Evolutionary conservation across 192 early-diverging fungal species (phyloP).

Genomic region (Coemansia sp.): DNA sequence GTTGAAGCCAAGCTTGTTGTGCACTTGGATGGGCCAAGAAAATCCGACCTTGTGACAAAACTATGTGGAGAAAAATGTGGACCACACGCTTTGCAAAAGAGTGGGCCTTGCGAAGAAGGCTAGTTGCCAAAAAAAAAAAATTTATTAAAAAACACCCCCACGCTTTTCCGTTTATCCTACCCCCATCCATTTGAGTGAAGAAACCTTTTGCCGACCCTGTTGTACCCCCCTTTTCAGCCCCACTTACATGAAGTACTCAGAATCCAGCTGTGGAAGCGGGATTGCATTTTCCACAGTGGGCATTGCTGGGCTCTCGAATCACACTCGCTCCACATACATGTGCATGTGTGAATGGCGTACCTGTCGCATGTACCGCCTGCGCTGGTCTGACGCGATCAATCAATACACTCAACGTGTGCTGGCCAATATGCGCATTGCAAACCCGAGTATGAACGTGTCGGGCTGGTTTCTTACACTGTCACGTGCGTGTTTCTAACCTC

Average conservation of each 20-base stretch:
- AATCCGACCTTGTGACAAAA: constrained; percentile 2
- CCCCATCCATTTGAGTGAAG: not conserved
- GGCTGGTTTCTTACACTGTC: not conserved
- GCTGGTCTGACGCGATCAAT: not conserved
- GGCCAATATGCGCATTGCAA: not conserved
- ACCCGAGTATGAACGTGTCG: not conserved
- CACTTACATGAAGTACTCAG: not conserved
- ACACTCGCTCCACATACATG: not conserved
- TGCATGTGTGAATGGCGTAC: not conserved
- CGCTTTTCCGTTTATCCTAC: constrained; percentile 3
- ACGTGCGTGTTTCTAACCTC: not conserved
- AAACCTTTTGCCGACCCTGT: not conserved
- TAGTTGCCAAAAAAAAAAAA: not conserved
- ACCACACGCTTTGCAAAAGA: not conserved
- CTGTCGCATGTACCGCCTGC: not conserved
- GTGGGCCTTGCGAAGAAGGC: not conserved
- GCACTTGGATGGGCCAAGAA: not conserved
- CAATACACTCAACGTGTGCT: not conserved
- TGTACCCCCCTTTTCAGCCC: not conserved
- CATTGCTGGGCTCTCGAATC: not conserved
- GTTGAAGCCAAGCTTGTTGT: not conserved
- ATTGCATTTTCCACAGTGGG: no score
- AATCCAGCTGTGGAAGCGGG: not conserved
- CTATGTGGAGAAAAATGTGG: not conserved
- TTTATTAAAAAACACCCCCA: no score